Conservation (phyloP, 2,329 filamentous ascomycete genomes). For the Ascochyta clinopodiicola region DNA sequence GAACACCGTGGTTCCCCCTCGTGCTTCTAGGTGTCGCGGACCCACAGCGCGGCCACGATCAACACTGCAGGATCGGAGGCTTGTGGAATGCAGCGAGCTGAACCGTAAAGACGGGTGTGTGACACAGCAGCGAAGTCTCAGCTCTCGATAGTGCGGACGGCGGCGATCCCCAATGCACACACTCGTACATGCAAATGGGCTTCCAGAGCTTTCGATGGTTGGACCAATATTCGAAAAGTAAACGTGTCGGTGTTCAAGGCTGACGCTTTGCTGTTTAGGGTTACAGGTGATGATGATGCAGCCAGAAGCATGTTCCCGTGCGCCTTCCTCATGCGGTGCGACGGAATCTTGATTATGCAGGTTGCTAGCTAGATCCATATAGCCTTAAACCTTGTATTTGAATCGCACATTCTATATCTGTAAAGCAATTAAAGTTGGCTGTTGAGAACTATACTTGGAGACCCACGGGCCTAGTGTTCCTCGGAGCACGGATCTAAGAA, state of each 20-base stretch:
- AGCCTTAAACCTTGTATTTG: not conserved
- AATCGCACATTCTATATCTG: conserved; percentile 1
- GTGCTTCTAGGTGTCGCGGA: not conserved
- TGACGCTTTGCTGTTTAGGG: conserved; percentile 15
- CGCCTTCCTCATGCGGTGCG: conserved; percentile 10
- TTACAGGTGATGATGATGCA: conserved; percentile 8
- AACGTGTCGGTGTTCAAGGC: conserved; percentile 15
- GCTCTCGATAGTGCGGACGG: conserved; percentile 1
- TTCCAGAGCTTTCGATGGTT: conserved; percentile 19
- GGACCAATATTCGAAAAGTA: conserved; percentile 18
- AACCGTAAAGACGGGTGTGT: conserved; percentile 3
- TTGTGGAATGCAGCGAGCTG: conserved; percentile 15
- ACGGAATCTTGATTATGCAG: conserved; percentile 13
- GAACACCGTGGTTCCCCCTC: not conserved
- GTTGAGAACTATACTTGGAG: not conserved
- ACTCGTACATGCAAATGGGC: conserved; percentile 1
- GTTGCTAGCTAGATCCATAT: not conserved
- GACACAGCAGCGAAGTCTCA: conserved; percentile 5
- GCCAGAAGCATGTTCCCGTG: conserved; percentile 3
- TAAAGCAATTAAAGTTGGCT: conserved; percentile 7
- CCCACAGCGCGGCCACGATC: conserved; percentile 7
- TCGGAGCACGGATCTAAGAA: not conserved
- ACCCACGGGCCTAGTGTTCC: conserved; percentile 14
- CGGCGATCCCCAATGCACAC: not conserved
- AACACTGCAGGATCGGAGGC: conserved; percentile 10